Conservation (phyloP, 2,329 filamentous ascomycete species). For the Nemania serpens region DNA sequence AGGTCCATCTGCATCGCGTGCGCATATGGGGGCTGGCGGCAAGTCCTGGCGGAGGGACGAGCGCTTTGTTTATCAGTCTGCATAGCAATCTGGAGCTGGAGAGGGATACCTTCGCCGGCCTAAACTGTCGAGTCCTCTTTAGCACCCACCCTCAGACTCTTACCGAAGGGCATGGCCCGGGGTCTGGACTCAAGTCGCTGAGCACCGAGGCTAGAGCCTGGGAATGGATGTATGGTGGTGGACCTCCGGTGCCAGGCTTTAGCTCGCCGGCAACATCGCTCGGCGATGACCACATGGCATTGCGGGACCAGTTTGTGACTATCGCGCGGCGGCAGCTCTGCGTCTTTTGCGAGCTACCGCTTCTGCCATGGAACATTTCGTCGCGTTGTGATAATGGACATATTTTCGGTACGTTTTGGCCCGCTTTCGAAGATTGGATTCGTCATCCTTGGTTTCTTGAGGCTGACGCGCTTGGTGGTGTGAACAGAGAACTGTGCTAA, state of each 20-base stretch:
- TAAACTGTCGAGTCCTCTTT: slow-evolving; percentile 47
- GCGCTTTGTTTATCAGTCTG: slow-evolving; percentile 55
- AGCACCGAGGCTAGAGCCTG: slow-evolving; percentile 61
- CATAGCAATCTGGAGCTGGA: slow-evolving; percentile 56
- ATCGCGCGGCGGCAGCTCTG: slow-evolving; percentile 48
- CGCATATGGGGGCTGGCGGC: slow-evolving; percentile 59
- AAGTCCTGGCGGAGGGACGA: slow-evolving; percentile 57
- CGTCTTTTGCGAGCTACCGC: slow-evolving; percentile 50
- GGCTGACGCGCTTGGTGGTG: neutral
- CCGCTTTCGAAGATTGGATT: neutral
- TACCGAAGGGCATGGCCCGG: neutral
- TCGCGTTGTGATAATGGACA: slow-evolving; percentile 49
- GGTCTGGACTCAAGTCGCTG: slow-evolving; percentile 30
- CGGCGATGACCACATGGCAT: slow-evolving; percentile 15
- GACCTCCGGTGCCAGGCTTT: slow-evolving; percentile 51
- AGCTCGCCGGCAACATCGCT: neutral
- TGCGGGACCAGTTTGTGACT: slow-evolving; percentile 47
- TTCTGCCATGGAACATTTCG: slow-evolving; percentile 43
- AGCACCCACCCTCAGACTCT: slow-evolving; percentile 30
- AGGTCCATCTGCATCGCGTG: slow-evolving; percentile 55
- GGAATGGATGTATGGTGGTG: slow-evolving; percentile 64
- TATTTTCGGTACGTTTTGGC: slow-evolving; percentile 41
- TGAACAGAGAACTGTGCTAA: slow-evolving; percentile 56
- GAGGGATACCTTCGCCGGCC: slow-evolving; percentile 45
- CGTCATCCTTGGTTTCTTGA: neutral